Base-by-base conservation (phyloP, 2,329 filamentous ascomycete genomes). In the Aspergillus sp. region DNA sequence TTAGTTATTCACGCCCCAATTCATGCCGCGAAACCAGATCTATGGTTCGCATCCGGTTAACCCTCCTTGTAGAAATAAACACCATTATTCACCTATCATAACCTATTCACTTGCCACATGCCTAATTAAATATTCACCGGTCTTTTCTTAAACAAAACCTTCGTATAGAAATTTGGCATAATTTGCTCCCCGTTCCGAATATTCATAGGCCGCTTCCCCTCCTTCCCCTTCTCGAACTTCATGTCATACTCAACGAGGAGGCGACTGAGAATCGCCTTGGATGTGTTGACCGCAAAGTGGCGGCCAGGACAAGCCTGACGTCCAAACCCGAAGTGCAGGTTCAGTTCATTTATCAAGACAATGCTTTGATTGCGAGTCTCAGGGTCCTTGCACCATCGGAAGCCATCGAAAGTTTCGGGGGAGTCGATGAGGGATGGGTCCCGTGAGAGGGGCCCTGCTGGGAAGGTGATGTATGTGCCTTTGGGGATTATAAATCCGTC, bases 171-270 rank as follows among this genome's bases (percentile, higher is more conserved):
- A 44, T 62, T 66, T 1, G 69, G 67, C 39, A 71, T 58, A 20
- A 70, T 67, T 48, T 70, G 66, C 56, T 72, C 69, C 13, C 69
- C 70, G 57, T 64, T 64, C 8, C 55, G 43, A 15, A 68, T 36
- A 54, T 71, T 71, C 12, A 47, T 22, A 1, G 69, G 66, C 30
- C 65, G 30, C 24, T 36, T 63, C 11, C 45, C 53, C 24, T 59
- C 44, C 20, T 55, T 54, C 4, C 55, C 48, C 4, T 61, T 56
- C 38, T 63, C 60, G n/a, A 68, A 66, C 45, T 66, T 66, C 22
- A 71, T 63, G 5, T 72, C 69, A 45, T 71, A 71, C 6, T 70
- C 68, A 24, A 65, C 53, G 11, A 70, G 56, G 22, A 72, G 55
- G 12, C 65, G 65, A 24, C 69, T 69, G 30, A 70, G 41, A 32